Evolutionary conservation across 2,329 filamentous ascomycete species (phyloP).

Genomic region (Hymenotorrendiella dingleyae): DNA sequence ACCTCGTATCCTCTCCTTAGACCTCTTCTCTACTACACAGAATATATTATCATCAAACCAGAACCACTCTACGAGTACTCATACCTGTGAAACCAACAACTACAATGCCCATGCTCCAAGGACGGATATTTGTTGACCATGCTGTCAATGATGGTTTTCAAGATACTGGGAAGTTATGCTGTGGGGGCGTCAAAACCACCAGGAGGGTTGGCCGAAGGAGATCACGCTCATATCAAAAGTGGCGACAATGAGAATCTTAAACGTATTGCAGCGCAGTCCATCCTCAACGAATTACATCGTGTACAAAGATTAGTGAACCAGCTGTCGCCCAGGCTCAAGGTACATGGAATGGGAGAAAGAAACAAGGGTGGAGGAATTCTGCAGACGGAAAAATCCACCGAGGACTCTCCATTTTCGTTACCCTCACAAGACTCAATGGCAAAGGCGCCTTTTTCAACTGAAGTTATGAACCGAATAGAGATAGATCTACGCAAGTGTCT

Average conservation of each 20-base stretch:
- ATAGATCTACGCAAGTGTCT: background rate
- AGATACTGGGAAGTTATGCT: background rate
- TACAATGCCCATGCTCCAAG: background rate
- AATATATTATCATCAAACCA: no score
- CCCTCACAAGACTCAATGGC: no score
- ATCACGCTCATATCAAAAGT: background rate
- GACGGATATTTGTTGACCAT: background rate
- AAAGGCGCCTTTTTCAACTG: background rate
- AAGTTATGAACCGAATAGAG: background rate
- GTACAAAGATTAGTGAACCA: background rate
- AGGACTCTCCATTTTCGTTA: no score
- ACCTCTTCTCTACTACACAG: no score
- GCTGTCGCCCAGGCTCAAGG: background rate
- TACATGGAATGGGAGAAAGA: background rate
- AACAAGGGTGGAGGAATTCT: no score
- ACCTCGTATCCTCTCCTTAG: no score
- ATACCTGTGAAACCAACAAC: background rate
- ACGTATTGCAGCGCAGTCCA: background rate
- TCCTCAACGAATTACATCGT: background rate
- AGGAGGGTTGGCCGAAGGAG: background rate
- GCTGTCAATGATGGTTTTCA: background rate
- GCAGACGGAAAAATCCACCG: no score
- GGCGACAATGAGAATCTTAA: background rate
- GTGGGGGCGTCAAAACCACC: background rate
- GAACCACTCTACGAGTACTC: no score